Conservation (phyloP, 208 protist species). For the Crithidia fasciculata region DNA sequence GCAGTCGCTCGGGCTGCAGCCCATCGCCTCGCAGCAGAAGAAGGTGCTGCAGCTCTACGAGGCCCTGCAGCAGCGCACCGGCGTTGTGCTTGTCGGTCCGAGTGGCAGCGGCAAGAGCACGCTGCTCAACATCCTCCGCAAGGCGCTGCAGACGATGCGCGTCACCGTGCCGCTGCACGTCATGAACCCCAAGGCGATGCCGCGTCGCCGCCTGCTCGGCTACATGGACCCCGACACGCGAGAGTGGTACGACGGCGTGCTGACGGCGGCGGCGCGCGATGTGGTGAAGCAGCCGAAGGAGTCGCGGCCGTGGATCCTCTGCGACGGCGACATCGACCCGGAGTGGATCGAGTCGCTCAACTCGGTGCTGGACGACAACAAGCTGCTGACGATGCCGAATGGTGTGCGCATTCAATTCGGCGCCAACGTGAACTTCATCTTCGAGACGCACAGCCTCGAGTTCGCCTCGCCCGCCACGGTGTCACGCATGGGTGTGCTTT, state of each 20-base stretch:
- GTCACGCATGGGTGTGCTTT: conserved; percentile 96
- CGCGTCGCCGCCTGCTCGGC: conserved; percentile 93
- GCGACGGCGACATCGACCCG: conserved; percentile 98
- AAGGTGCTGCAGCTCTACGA: conserved; percentile 96
- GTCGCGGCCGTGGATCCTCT: conserved; percentile 92
- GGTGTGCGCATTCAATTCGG: conserved; percentile 97
- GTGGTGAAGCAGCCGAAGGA: conserved; percentile 79
- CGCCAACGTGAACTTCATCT: conserved; percentile 95
- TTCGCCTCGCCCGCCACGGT: conserved; percentile 99
- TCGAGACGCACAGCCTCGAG: conserved; percentile 97
- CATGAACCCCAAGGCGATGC: conserved; percentile 96
- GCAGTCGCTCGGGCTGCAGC: conserved; percentile 68
- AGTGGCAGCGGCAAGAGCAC: conserved; percentile 94
- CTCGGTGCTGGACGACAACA: conserved; percentile 99
- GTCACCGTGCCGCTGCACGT: conserved; percentile 79
- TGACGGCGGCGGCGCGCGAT: conserved; percentile 93
- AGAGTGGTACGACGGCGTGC: conserved; percentile 99
- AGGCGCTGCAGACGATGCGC: conserved; percentile 78
- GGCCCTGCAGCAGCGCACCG: conserved; percentile 93
- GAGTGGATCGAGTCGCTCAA: conserved; percentile 99
- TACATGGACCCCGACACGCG: conserved; percentile 96
- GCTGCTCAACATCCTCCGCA: conserved; percentile 82
- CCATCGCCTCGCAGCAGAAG: conserved; percentile 69
- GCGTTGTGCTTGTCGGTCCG: conserved; percentile 94
- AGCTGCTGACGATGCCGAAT: conserved; percentile 97